Evolutionary conservation across 2,329 filamentous ascomycete species (phyloP), one percentile per base, ranked within the genome.

Genomic region (Fusarium sp.): DNA sequence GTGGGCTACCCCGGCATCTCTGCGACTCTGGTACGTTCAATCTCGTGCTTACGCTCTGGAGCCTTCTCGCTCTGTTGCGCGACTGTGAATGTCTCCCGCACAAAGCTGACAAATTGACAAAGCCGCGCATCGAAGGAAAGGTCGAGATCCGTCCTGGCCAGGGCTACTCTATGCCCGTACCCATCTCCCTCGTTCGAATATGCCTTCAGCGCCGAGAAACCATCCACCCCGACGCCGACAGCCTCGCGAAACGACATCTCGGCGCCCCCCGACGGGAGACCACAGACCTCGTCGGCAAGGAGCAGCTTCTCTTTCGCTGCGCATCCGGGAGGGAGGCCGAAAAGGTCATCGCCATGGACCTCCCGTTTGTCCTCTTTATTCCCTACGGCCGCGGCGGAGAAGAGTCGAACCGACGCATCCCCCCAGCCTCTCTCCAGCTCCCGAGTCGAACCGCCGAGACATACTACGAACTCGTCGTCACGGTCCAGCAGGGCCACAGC

Each of bases 1-100:
- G 95, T 98, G 78, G 97, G 97, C 79, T 99, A 98, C 84, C 97
- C 97, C 65, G 97, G 97, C 78, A 98, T 99, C 84, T 98, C 96
- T 65, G 97, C 97, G 80, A 99, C 97, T 40, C 85, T 98, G 90
- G 95, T 98, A 89, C 85, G 94, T 91, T 16, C 54, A 52, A 65
- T 66, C 54, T 58, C 71, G 40, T 68, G 68, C 69, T 68, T 74
- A 72, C 54, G 70, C 42, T 6, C 25, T 18, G 47, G 47, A 52
- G 27, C 47, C 27, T 52, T 18, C 27, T 33, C 52, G 52, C 14
- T 65, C 35, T 18, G 9, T 52, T 68, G 36, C 36, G 70, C 66
- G 65, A 63, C 65, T 68, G 72, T 56, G 45, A 58, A 52, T 52
- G 25, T 52, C 47, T 52, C 11, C 64, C 57, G 64, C 27, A 52